Evolutionary conservation across 1,284 basidiomycete genomes (phyloP), one percentile per base, ranked within the genome.

Genomic region (Moniliella sp.): DNA sequence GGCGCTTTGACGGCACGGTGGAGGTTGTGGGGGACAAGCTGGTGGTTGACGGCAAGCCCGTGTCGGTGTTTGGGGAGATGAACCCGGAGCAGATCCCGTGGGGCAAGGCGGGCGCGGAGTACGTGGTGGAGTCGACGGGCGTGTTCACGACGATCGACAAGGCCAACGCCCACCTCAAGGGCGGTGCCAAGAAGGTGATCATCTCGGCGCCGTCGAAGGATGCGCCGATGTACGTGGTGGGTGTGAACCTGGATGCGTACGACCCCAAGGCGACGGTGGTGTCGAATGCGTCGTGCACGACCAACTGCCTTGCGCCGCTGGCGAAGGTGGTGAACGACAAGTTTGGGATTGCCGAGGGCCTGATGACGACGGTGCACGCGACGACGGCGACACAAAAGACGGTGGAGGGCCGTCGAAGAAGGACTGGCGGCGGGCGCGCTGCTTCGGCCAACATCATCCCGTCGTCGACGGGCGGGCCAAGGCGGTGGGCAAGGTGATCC

Each of bases 111-210:
- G 79, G 78, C 52, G 91, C 86, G 47, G 71, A 81, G 28, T 97
- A 97, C 71, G 70, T 97, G 44, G 75, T 99, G 62, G 88, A 99
- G 68, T 83, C 91, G 33, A 97, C 88, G 54, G 88, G 91, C 76
- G 88, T 97, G 64, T 97, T 97, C 74, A 97, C 88, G 65, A 93
- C 88, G 60, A 74, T 45, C 31, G 69, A 69, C 40, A 86, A 81
- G 70, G 88, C 91, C 40, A 70, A 70, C 35, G 75, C 74, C 50
- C 88, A 99, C 70, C 70, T 99, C 67, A 86, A 91, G 69, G 88
- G 91, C 61, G 91, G 91, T 64, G 88, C 91, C 64, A 94, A 97
- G 76, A 97, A 94, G 72, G 88, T 99, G 62, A 72, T 99, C 69
- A 97, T 99, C 73, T n/a, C n/a, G n/a, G 88, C 88, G 36, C 88